Conservation (phyloP, 2,329 filamentous ascomycete genomes). For the Aspergillaceae sp. region DNA sequence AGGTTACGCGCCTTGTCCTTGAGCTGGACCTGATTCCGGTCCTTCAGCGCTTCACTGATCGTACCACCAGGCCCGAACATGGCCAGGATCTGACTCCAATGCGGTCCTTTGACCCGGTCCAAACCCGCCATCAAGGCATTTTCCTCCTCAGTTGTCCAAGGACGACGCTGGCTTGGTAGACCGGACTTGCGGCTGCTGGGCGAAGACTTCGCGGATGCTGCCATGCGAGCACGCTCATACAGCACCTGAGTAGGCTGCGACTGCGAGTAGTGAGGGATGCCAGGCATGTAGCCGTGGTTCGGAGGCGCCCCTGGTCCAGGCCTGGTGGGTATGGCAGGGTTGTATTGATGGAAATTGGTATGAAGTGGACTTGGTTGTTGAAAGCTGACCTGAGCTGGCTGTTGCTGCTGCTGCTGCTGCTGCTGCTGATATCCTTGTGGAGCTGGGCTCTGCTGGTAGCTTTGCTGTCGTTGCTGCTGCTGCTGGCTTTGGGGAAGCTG, state of each 20-base stretch:
- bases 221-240: conserved; percentile 50
- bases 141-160: conserved; percentile 84
- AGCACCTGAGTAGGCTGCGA: conserved; percentile 47
- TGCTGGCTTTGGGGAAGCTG: conserved; percentile 12
- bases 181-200: conserved; percentile 45
- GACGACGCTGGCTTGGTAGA: conserved; percentile 55
- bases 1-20: conserved; percentile 89
- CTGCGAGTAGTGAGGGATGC: conserved; percentile 39
- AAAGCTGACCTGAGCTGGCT: conserved; percentile 15
- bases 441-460: conserved; percentile 28
- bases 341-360: conserved; percentile 35
- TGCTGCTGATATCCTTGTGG: conserved; percentile 21
- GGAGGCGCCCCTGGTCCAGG: conserved; percentile 24
- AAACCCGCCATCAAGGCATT: conserved; percentile 82
- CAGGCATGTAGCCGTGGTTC: conserved; percentile 38
- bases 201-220: conserved; percentile 48
- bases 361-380: too few species aligned
- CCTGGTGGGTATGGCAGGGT: conserved; percentile 24
- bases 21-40: conserved; percentile 81
- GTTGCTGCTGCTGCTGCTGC: conserved; percentile 11
- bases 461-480: conserved; percentile 18
- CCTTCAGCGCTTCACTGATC: conserved; percentile 73
- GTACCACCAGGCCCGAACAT: conserved; percentile 74
- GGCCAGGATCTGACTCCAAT: conserved; percentile 85
- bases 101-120: conserved; percentile 79